Percentiles rank a stretch among this genome's conserved stretches.
phyloP scores from a whole-genome alignment of 352 stramenopile species.

The Phytophthora pini region DNA sequence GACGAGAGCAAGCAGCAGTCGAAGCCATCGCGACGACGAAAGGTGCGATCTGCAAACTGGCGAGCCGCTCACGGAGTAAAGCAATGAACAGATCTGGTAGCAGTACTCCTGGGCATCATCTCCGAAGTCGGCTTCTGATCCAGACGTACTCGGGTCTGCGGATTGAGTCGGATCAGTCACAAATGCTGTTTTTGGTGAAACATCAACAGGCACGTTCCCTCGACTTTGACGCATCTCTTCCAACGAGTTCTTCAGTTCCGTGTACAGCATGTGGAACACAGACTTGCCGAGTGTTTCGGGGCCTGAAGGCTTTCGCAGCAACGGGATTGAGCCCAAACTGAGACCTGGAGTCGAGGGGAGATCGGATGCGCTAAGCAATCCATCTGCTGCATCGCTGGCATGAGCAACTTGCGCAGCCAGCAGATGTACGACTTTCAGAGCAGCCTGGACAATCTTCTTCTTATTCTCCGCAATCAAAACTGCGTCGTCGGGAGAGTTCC shows the following conservation, averaged over 20 bases:
- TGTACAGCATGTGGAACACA: constrained; percentile 93
- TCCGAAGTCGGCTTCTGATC: constrained; percentile 41
- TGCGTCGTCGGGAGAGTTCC: constrained; percentile 43
- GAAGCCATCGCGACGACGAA: constrained; percentile 84
- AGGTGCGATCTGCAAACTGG: constrained; percentile 82
- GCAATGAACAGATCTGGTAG: constrained; percentile 88
- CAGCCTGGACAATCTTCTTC: constrained; percentile 87
- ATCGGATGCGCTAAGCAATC: constrained; percentile 60
- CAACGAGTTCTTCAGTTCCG: constrained; percentile 87
- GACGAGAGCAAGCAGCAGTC: constrained; percentile 83
- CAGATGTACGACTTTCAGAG: constrained; percentile 88
- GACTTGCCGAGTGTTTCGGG: constrained; percentile 90
- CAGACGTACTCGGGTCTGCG: constrained; percentile 46
- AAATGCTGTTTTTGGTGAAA: constrained; percentile 27
- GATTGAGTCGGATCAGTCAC: constrained; percentile 51
- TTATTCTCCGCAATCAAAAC: constrained; percentile 54
- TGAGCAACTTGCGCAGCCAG: constrained; percentile 90
- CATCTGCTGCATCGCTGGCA: constrained; percentile 69
- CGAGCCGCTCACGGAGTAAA: constrained; percentile 89
- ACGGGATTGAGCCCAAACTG: constrained; percentile 71
- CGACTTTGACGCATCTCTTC: constrained; percentile 68
- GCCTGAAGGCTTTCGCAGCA: constrained; percentile 84
- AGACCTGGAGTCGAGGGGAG: constrained; percentile 51
- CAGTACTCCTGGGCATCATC: constrained; percentile 86
- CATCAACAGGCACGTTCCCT: constrained; percentile 19